Evolutionary conservation across 257 asterid species (phyloP).

Genomic region (Datura wrightii): DNA sequence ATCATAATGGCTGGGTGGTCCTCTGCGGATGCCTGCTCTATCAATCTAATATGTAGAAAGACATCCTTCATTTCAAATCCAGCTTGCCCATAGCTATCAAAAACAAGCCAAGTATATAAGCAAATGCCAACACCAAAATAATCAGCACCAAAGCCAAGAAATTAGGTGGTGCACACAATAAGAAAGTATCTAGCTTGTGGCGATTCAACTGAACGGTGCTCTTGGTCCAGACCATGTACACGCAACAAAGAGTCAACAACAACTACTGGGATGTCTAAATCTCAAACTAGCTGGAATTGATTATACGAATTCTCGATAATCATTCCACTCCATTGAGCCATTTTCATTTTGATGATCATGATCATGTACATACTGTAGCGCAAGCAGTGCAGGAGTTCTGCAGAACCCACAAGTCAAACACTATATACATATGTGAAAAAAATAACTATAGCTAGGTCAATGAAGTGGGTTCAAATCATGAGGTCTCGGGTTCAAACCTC

Average conservation of each 20-base stretch:
- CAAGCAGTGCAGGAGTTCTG: background rate
- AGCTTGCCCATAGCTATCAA: slow-evolving; percentile 81
- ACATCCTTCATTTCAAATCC: slow-evolving; percentile 98
- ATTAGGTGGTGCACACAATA: slow-evolving; percentile 12
- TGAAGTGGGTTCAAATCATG: too few species aligned
- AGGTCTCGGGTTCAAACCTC: too few species aligned
- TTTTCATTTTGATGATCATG: slow-evolving; percentile 21
- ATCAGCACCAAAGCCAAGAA: background rate
- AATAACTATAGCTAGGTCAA: too few species aligned
- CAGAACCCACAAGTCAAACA: slow-evolving; percentile 6
- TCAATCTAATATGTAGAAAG: slow-evolving; percentile 88
- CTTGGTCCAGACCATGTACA: background rate
- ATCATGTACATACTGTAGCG: background rate
- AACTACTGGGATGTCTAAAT: background rate
- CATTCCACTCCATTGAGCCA: background rate
- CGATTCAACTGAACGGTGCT: background rate
- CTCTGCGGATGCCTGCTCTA: slow-evolving; percentile 78
- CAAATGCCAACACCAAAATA: slow-evolving; percentile 16
- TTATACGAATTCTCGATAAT: background rate
- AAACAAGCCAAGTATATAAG: slow-evolving; percentile 24
- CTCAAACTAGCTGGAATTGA: background rate
- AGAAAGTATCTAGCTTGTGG: slow-evolving; percentile 16
- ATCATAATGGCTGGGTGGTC: slow-evolving; percentile 82
- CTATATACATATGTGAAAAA: background rate
- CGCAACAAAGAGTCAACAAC: background rate